Base-by-base conservation (phyloP, 2,329 filamentous ascomycete genomes). In the Cercospora zeina region DNA sequence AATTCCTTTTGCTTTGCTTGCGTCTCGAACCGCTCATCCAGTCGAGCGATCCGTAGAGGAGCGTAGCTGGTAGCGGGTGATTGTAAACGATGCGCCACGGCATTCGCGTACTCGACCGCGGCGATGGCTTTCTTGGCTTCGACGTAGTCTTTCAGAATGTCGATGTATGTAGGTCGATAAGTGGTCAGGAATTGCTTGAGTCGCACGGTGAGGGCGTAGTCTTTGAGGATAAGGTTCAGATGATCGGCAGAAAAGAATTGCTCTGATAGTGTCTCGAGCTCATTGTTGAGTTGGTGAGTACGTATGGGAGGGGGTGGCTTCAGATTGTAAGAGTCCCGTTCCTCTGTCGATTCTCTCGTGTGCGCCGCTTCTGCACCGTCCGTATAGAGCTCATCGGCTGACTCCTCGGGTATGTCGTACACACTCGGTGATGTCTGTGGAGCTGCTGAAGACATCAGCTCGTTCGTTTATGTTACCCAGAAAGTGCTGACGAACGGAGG, bases 71-170 rank as follows among this genome's bases (percentile, higher is more conserved):
- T 71, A 3, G 67, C 63, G 6, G 65, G 54, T 16, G 68, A 62
- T 13, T 60, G 65, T 2, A 79, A 61, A 13, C 68, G 71, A 27
- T 75, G 71, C 7, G 77, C 77, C 51, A 80, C 62, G 1, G 78
- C 74, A 65, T 79, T 80, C 27, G 78, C 78, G 66, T 79, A 80
- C 54, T 79, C 75, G 9, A 80, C 66, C 0, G 78, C 78, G 6
- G 73, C 72, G 42, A 76, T 72, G 0, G 76, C 78, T 64, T 80
- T 80, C 58, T 75, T 74, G 11, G 72, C 71, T 51, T 78, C 75
- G 1, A 77, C 65, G 67, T 79, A 79, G 16, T 73, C 71, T 5
- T 74, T 68, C 24, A 80, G 70, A 1, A 71, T 64, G 0, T 74
- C 70, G 10, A 72, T 67, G 21, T 73, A 68, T 21, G 75, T 67